These are phyloP conservation scores for Leishmania amazonensis DNA, from an alignment of 208 protist species.

Conservation along the genomic window DNA sequence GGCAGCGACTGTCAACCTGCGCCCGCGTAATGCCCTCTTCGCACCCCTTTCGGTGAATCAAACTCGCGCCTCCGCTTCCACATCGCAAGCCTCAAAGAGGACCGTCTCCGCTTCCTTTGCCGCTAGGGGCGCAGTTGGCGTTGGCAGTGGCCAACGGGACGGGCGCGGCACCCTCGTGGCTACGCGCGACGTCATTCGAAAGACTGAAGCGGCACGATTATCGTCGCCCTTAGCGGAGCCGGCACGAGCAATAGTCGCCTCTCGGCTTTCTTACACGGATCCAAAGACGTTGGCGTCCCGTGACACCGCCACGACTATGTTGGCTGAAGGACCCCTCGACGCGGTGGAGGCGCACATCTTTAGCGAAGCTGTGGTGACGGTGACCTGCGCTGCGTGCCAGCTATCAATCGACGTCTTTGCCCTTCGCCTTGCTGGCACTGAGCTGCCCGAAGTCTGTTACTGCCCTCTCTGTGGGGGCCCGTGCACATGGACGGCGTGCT, in stretches of 20 bases:
- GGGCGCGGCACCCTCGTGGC: not conserved
- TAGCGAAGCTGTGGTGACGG: constrained; percentile 2
- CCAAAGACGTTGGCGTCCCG: not conserved
- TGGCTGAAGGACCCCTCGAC: not conserved
- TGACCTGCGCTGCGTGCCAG: constrained; percentile 21
- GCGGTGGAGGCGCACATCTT: not conserved
- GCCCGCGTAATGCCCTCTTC: not conserved
- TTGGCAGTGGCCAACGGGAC: not conserved
- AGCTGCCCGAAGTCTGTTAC: not conserved
- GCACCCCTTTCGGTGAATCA: constrained; percentile 4
- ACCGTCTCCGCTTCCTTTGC: not conserved
- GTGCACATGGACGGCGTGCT: not conserved
- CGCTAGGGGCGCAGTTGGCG: not conserved
- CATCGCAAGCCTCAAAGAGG: not conserved
- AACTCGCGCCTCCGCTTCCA: not conserved
- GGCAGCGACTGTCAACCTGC: not conserved
- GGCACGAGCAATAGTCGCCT: not conserved
- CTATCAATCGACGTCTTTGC: constrained; percentile 15
- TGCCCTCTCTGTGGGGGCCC: constrained; percentile 23
- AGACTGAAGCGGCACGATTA: not conserved
- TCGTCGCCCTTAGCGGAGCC: not conserved
- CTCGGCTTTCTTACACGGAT: not conserved
- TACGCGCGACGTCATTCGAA: not conserved
- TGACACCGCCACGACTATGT: not conserved
- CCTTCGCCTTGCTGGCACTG: not conserved